phyloP scores from a whole-genome alignment of 1,139 yeast species.

The Kazachstania sp. region DNA sequence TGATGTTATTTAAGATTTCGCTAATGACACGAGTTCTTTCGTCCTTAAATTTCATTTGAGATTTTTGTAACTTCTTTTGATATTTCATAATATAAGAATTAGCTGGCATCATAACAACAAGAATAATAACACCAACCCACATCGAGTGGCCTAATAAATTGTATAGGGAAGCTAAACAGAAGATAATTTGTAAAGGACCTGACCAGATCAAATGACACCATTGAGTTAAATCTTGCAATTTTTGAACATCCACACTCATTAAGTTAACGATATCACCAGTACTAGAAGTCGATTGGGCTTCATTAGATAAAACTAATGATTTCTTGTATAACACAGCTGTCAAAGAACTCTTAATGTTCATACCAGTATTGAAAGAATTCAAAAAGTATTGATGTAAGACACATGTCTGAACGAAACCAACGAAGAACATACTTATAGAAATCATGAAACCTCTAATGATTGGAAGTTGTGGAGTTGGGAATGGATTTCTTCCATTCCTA shows the following conservation, averaged over 20 bases:
- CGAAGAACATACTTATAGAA: constrained; percentile 73
- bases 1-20: constrained; percentile 84
- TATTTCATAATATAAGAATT: constrained; percentile 65
- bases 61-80: constrained; percentile 72
- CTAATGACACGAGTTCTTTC: constrained; percentile 66
- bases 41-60: constrained; percentile 61
- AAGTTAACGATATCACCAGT: constrained; percentile 97
- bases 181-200: constrained; percentile 84
- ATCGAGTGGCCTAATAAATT: constrained; percentile 75
- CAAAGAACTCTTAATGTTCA: constrained; percentile 76
- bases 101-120: constrained; percentile 78
- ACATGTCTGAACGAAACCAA: constrained; percentile 76
- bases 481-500: constrained; percentile 18
- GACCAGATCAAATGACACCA: constrained; percentile 89
- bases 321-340: constrained; percentile 75
- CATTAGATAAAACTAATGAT: constrained; percentile 71
- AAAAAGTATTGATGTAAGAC: constrained; percentile 89
- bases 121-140: constrained; percentile 94
- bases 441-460: constrained; percentile 76
- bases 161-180: constrained; percentile 72
- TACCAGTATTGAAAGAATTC: constrained; percentile 80
- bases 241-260: constrained; percentile 94
- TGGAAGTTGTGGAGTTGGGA: constrained; percentile 33
- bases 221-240: constrained; percentile 83
- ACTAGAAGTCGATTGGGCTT: constrained; percentile 66